A percentile compares a stretch with the other conserved stretches of the same genome.
Conservation (phyloP, 768 basidiomycete genomes). For the Gelatoporia subvermispora region DNA sequence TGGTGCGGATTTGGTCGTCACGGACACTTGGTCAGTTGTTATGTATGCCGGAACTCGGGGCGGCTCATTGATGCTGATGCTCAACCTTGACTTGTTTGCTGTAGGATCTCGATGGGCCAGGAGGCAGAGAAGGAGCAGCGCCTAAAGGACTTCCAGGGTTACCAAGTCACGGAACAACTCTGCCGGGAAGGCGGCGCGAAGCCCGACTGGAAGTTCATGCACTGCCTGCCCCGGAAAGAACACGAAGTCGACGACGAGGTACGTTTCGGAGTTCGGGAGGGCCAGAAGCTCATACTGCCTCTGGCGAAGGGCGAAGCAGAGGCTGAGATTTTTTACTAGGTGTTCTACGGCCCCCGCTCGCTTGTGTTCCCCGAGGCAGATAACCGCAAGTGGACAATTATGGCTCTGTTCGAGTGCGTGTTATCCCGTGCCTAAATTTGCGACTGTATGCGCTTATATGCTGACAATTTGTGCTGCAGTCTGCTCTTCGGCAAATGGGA, state of each 20-base stretch:
- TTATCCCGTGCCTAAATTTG: not conserved
- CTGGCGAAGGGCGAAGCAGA: not conserved
- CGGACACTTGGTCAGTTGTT: conserved; percentile 83
- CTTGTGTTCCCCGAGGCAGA: conserved; percentile 93
- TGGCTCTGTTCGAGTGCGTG: conserved; percentile 85
- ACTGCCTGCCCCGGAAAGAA: conserved; percentile 89
- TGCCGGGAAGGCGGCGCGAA: conserved; percentile 80
- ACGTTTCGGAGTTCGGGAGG: conserved; percentile 5
- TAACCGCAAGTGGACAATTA: conserved; percentile 96
- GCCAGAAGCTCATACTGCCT: too few species aligned
- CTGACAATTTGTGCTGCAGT: conserved; percentile 25
- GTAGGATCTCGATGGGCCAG: conserved; percentile 98
- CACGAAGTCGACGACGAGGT: conserved; percentile 96
- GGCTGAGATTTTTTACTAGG: conserved; percentile 35
- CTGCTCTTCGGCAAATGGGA: conserved; percentile 31
- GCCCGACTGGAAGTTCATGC: conserved; percentile 89
- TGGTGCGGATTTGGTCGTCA: conserved; percentile 91
- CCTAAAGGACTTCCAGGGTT: conserved; percentile 82
- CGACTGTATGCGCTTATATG: conserved; percentile 3
- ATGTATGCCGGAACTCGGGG: not conserved
- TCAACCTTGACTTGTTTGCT: too few species aligned
- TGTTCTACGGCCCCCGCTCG: conserved; percentile 90
- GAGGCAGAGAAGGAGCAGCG: conserved; percentile 90
- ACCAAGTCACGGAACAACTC: conserved; percentile 88
- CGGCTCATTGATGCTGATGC: not conserved